Evolutionary conservation across 2,329 filamentous ascomycete genomes (phyloP).

Genomic region (Hypoxylon sp.): DNA sequence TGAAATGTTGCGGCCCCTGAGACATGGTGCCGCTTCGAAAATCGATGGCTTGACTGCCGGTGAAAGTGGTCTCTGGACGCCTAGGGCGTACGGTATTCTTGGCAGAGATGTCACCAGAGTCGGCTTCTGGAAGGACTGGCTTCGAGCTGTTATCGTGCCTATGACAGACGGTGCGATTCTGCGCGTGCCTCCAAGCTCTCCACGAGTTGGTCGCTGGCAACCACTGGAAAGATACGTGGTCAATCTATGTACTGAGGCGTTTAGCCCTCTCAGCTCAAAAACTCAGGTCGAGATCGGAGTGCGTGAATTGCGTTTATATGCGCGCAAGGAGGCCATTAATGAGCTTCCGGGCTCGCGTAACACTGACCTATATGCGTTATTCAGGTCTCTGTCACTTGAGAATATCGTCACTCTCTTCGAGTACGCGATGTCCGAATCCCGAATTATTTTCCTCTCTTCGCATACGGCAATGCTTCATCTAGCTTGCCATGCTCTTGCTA

Average conservation of each 20-base stretch:
- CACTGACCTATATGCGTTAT: slow-evolving; percentile 92
- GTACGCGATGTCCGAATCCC: slow-evolving; percentile 91
- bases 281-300: slow-evolving; percentile 95
- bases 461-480: slow-evolving; percentile 97
- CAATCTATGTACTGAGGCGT: slow-evolving; percentile 95
- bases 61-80: slow-evolving; percentile 96
- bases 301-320: slow-evolving; percentile 90
- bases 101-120: slow-evolving; percentile 87
- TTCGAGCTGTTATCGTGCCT: slow-evolving; percentile 91
- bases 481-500: slow-evolving; percentile 87
- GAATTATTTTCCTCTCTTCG: slow-evolving; percentile 95
- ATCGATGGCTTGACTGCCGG: slow-evolving; percentile 97
- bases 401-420: slow-evolving; percentile 95
- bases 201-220: slow-evolving; percentile 93
- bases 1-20: slow-evolving; percentile 90
- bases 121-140: slow-evolving; percentile 98
- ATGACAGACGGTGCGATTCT: slow-evolving; percentile 92
- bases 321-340: slow-evolving; percentile 91
- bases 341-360: slow-evolving; percentile 93
- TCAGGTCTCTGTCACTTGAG: slow-evolving; percentile 88
- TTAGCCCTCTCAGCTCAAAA: slow-evolving; percentile 91
- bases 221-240: slow-evolving; percentile 96
- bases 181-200: slow-evolving; percentile 88
- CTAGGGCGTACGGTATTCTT: slow-evolving; percentile 91
- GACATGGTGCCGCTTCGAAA: slow-evolving; percentile 95